phyloP scores from a whole-genome alignment of 2,329 filamentous ascomycete species.

The Fusarium albosuccineum region DNA sequence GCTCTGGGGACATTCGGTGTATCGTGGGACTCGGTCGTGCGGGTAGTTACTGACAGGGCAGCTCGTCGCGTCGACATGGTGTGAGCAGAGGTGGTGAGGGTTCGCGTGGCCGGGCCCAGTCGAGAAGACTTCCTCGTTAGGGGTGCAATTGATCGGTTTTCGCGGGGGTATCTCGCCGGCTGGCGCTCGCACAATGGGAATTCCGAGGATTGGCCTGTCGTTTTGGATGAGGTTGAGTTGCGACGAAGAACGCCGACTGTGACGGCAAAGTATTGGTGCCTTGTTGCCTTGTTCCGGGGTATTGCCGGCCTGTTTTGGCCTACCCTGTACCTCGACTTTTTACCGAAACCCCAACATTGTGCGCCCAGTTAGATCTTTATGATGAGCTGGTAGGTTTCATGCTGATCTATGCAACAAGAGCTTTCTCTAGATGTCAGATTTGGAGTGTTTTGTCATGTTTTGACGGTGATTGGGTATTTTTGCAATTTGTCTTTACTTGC shows the following conservation, averaged over 20 bases:
- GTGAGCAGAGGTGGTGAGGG: constrained; percentile 9
- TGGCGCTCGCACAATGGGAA: constrained; percentile 27
- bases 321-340: neutral
- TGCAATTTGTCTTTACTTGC: too few species aligned
- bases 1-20: constrained; percentile 5
- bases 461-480: neutral
- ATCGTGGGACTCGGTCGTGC: constrained; percentile 24
- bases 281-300: constrained; percentile 40
- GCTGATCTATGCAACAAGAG: neutral
- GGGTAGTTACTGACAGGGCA: constrained; percentile 59
- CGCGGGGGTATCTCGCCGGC: constrained; percentile 25
- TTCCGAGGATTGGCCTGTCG: constrained; percentile 23
- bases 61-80: constrained; percentile 59
- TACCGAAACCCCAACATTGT: neutral
- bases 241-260: constrained; percentile 34
- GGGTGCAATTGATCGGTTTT: constrained; percentile 37
- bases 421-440: too few species aligned
- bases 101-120: constrained; percentile 29
- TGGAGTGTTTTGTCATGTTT: neutral
- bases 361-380: neutral
- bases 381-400: neutral
- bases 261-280: constrained; percentile 38
- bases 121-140: constrained; percentile 32
- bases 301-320: constrained; percentile 25
- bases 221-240: constrained; percentile 29